phyloP scores from a whole-genome alignment of 306 rosid species.

The Amphicarpaea edgeworthii region DNA sequence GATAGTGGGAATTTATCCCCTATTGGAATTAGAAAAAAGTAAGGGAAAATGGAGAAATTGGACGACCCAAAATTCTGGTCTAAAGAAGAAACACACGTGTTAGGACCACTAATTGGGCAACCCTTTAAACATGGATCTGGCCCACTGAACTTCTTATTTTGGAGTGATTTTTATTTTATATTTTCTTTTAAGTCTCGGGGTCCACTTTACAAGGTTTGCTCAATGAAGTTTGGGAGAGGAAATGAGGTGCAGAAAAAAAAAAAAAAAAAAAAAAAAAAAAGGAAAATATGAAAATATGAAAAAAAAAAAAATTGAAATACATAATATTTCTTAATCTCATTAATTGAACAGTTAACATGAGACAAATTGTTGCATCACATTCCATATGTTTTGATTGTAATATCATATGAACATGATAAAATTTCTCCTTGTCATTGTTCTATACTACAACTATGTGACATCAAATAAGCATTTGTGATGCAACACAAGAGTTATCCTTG shows the following conservation, averaged over 20 bases:
- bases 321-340: neutral
- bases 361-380: neutral
- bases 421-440: neutral
- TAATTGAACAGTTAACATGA: neutral
- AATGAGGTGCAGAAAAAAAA: neutral
- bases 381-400: neutral
- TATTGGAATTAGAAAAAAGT: conserved; percentile 14
- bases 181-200: neutral
- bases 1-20: conserved; percentile 32
- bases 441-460: conserved; percentile 2
- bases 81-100: neutral
- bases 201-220: conserved; percentile 1
- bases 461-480: neutral
- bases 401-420: conserved; percentile 1
- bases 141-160: neutral
- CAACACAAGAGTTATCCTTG: no score
- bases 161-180: neutral
- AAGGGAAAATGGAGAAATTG: neutral
- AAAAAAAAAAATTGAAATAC: neutral
- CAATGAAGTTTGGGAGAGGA: no score
- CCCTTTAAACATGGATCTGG: neutral
- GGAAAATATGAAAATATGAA: no score
- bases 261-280: neutral
- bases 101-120: neutral
- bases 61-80: neutral